A percentile compares a stretch with the other conserved stretches of the same genome.
These are phyloP conservation scores for Amauroascus verrucosus DNA, from an alignment of 2,329 filamentous ascomycete species.

Conservation along the genomic window DNA sequence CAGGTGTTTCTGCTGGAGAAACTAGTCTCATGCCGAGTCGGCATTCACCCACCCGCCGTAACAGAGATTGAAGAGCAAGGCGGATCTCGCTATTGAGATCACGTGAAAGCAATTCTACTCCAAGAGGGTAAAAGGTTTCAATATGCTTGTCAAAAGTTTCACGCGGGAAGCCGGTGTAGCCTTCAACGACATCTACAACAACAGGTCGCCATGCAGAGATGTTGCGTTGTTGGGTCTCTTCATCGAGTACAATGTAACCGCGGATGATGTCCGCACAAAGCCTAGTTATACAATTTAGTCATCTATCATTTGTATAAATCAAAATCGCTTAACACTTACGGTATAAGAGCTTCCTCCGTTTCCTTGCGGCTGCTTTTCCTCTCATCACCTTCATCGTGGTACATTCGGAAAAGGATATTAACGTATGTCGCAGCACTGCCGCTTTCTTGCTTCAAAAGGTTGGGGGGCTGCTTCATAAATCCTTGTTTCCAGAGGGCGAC, in stretches of 20 bases:
- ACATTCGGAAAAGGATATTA: slow-evolving; percentile 93
- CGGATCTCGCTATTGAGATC: slow-evolving; percentile 75
- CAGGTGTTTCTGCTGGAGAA: slow-evolving; percentile 23
- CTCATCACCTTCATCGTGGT: slow-evolving; percentile 76
- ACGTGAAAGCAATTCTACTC: slow-evolving; percentile 69
- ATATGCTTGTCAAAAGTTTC: slow-evolving; percentile 72
- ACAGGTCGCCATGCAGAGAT: slow-evolving; percentile 96
- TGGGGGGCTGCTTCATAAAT: slow-evolving; percentile 99
- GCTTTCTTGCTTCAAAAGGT: slow-evolving; percentile 91
- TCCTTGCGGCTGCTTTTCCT: slow-evolving; percentile 67
- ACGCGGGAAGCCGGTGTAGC: slow-evolving; percentile 72
- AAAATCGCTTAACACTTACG: slow-evolving; percentile 38
- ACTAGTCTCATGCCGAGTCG: slow-evolving; percentile 39
- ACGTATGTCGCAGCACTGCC: slow-evolving; percentile 92
- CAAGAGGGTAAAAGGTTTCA: slow-evolving; percentile 72
- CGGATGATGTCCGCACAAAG: slow-evolving; percentile 90
- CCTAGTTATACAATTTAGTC: slow-evolving; percentile 26
- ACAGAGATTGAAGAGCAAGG: slow-evolving; percentile 62
- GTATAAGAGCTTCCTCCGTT: slow-evolving; percentile 84
- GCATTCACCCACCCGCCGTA: slow-evolving; percentile 75
- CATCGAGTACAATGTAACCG: slow-evolving; percentile 75
- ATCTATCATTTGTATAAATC: neutral
- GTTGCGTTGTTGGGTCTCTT: slow-evolving; percentile 93
- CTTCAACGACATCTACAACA: slow-evolving; percentile 91
- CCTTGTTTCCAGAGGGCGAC: slow-evolving; percentile 93